Evolutionary conservation across 805 yeast genomes (phyloP).

Genomic region (Candida pseudoglaebosa): DNA sequence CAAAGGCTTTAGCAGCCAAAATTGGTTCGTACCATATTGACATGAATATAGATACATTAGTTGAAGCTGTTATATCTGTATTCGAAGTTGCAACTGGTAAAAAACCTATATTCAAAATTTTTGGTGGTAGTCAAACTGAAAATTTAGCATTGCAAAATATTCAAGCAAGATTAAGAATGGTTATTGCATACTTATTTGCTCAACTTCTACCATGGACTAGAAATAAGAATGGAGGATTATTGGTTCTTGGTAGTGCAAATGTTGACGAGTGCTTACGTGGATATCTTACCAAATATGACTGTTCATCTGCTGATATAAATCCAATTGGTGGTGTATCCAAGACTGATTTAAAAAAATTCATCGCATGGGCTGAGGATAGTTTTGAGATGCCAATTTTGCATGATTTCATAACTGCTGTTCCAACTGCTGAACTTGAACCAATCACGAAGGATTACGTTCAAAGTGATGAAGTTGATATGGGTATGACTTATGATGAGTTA

Average conservation of each 20-base stretch:
- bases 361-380: slow-evolving; percentile 65
- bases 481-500: slow-evolving; percentile 93
- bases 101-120: slow-evolving; percentile 80
- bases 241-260: slow-evolving; percentile 93
- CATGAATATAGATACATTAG: slow-evolving; percentile 85
- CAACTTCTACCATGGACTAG: slow-evolving; percentile 95
- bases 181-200: slow-evolving; percentile 87
- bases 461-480: slow-evolving; percentile 97
- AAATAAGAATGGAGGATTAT: slow-evolving; percentile 65
- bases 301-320: slow-evolving; percentile 94
- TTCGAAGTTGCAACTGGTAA: slow-evolving; percentile 91
- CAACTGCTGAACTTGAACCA: slow-evolving; percentile 98
- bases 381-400: slow-evolving; percentile 74
- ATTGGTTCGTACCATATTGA: slow-evolving; percentile 91
- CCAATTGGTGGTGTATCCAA: slow-evolving; percentile 99
- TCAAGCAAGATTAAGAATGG: slow-evolving; percentile 96
- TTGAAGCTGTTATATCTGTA: slow-evolving; percentile 64
- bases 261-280: slow-evolving; percentile 97
- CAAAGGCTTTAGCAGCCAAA: slow-evolving; percentile 65
- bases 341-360: slow-evolving; percentile 84
- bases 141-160: slow-evolving; percentile 94
- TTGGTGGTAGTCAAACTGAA: slow-evolving; percentile 91
- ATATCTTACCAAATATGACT: slow-evolving; percentile 92
- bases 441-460: slow-evolving; percentile 89
- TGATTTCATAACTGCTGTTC: slow-evolving; percentile 84